Conservation (phyloP, 1,284 basidiomycete species). For the Fomitopsis schrenkii region DNA sequence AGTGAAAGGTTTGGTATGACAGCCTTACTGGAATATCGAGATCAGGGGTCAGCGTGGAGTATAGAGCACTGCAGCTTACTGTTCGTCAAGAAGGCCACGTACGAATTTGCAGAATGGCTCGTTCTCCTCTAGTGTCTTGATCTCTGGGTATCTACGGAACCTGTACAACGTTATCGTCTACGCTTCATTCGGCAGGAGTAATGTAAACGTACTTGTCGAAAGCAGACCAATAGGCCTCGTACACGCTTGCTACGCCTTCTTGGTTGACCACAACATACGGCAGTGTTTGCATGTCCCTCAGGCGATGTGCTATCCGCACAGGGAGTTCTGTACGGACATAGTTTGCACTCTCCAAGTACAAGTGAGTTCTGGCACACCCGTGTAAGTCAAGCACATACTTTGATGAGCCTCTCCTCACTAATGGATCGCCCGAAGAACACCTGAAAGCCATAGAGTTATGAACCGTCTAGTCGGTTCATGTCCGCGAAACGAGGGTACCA, state of each 20-base stretch:
- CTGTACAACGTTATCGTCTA: conserved; percentile 33
- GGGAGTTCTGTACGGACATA: conserved; percentile 88
- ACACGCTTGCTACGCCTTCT: conserved; percentile 80
- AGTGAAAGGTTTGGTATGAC: conserved; percentile 78
- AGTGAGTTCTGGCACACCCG: neutral
- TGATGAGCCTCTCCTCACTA: conserved; percentile 71
- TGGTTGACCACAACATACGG: conserved; percentile 90
- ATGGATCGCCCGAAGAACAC: conserved; percentile 76
- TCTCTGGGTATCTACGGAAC: conserved; percentile 72
- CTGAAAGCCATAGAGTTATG: conserved; percentile 18
- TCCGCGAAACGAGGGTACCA: conserved; percentile 44
- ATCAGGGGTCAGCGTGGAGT: neutral
- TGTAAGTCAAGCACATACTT: conserved; percentile 35
- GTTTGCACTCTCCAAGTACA: conserved; percentile 65
- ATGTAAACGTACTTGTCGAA: conserved; percentile 63
- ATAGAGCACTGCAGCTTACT: conserved; percentile 43
- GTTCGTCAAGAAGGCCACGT: conserved; percentile 63
- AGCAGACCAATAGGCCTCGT: conserved; percentile 80
- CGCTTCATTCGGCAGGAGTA: conserved; percentile 6
- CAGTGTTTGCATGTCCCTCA: conserved; percentile 82
- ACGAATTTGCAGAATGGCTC: conserved; percentile 75
- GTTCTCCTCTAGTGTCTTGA: conserved; percentile 76
- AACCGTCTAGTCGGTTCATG: neutral
- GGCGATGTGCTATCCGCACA: conserved; percentile 82
- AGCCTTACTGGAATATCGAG: conserved; percentile 44